Conservation (phyloP, 1,284 basidiomycete species). For the Moniliella sp. region DNA sequence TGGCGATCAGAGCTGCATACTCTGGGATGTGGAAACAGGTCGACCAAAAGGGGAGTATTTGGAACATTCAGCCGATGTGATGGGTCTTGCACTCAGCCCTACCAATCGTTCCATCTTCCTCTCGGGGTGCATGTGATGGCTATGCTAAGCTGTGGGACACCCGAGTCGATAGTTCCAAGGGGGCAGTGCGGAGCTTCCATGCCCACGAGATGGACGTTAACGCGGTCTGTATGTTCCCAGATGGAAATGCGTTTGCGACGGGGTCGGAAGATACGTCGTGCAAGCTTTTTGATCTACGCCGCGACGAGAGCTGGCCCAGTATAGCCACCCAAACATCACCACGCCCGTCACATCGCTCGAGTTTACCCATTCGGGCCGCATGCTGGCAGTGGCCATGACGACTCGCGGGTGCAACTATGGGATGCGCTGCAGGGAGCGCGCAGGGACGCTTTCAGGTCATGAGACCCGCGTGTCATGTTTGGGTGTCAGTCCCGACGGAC, state of each 20-base stretch:
- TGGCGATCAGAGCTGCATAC: too few species aligned
- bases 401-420: conserved; percentile 98
- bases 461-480: conserved; percentile 92
- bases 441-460: conserved; percentile 84
- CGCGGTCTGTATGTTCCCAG: conserved; percentile 97
- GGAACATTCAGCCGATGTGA: conserved; percentile 99
- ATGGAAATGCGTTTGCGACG: conserved; percentile 91
- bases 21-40: too few species aligned
- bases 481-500: conserved; percentile 81
- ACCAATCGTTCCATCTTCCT: conserved; percentile 88
- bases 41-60: too few species aligned
- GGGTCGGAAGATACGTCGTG: conserved; percentile 97
- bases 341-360: conserved; percentile 95
- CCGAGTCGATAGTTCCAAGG: conserved; percentile 66
- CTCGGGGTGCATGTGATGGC: conserved; percentile 89
- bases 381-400: conserved; percentile 96
- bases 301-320: conserved; percentile 88
- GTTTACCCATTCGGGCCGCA: conserved; percentile 85
- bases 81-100: conserved; percentile 96
- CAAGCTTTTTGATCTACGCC: conserved; percentile 85
- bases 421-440: conserved; percentile 93
- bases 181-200: conserved; percentile 89
- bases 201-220: conserved; percentile 98
- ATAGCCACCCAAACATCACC: conserved; percentile 90
- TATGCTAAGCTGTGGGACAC: conserved; percentile 98